Base-by-base conservation (phyloP, 305 asterid genomes). In the Solanum hybrid region DNA sequence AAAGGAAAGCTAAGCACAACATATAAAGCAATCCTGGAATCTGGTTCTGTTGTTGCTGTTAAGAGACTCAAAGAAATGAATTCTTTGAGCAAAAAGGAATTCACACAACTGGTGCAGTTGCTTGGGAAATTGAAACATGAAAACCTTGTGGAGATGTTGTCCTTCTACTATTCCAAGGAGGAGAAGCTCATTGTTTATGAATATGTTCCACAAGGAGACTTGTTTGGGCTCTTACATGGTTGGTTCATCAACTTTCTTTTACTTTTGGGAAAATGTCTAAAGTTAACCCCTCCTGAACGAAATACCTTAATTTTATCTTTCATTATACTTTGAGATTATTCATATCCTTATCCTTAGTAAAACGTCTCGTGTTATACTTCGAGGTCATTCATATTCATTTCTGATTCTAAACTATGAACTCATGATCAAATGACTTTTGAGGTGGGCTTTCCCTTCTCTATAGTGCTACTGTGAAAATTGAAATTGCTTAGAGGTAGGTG, bases 131-230 rank as follows among this genome's bases (percentile, higher is more conserved):
- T 93, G 37, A 93, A 72, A 85, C 97, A 95, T 40, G 92, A 92
- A 32, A 95, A 94, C 88, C 90, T 95, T 29, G 93, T 90, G 0
- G 93, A 92, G 90, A 91, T 95, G 40, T 89, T 95, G 64, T 92
- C 98, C 0, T 95, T 92, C 85, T 92, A 93, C 91, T 90, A 90
- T 86, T 91, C 97, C n/a, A 93, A 90, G 86, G 94, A 95, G n/a
- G 98, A 95, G 92, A 94, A 92, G 93, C 93, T 95, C 12, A 91
- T 95, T 88, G 85, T 95, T 5, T 92, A 89, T 38, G 98, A 94
- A 86, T 93, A 94, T 38, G 84, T 92, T 60, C 90, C 96, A 3
- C 88, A 89, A 24, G 92, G 91, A 79, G 95, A 88, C 91, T 91
- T 95, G 91, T 94, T 90, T 91, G 89, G 77, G 89, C 93, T 94